A percentile compares a stretch with the other conserved stretches of the same genome.
Evolutionary conservation across 129 eudicot species (phyloP).

Genomic region (Saposhnikovia divaricata): DNA sequence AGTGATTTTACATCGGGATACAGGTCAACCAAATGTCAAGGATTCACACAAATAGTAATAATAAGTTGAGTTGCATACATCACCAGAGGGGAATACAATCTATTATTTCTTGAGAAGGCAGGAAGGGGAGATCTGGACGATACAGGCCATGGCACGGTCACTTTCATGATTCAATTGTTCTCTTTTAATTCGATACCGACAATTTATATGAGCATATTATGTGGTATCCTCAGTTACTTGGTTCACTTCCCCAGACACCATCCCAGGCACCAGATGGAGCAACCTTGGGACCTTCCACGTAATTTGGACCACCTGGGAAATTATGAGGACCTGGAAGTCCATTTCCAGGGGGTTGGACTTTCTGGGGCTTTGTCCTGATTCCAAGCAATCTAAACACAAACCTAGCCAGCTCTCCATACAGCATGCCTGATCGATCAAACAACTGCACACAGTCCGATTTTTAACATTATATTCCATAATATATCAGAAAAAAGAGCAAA

Average conservation of each 20-base stretch:
- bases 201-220: constrained; percentile 6
- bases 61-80: constrained; percentile 2
- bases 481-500: neutral
- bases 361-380: constrained; percentile 51
- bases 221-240: constrained; percentile 18
- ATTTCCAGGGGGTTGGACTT: constrained; percentile 54
- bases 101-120: neutral
- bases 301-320: constrained; percentile 36
- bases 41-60: neutral
- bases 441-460: constrained; percentile 36
- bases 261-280: constrained; percentile 82
- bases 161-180: constrained; percentile 9
- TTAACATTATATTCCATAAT: neutral
- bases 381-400: constrained; percentile 78
- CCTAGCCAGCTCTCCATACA: constrained; percentile 88
- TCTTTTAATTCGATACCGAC: constrained; percentile 12
- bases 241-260: constrained; percentile 67
- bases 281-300: constrained; percentile 68
- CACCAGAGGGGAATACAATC: neutral
- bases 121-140: constrained; percentile 18
- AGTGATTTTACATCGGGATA: neutral
- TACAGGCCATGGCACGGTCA: constrained; percentile 18
- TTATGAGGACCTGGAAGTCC: constrained; percentile 58
- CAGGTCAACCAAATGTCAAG: neutral
- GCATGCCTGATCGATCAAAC: constrained; percentile 85